phyloP scores from a whole-genome alignment of 805 yeast species.

The Tetrapisispora namnaoensis region DNA sequence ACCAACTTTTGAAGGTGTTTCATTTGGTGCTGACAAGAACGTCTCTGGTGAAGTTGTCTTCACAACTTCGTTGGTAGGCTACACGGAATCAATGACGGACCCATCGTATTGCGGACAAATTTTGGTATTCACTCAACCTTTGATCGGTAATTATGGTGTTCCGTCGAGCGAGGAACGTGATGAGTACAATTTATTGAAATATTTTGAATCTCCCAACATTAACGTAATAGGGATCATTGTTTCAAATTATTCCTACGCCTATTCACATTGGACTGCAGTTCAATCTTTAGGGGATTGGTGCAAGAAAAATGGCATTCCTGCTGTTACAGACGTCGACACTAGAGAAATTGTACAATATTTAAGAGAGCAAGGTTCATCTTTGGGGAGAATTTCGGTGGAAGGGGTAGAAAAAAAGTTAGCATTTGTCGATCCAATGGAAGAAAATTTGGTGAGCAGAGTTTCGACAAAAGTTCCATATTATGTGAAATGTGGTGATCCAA shows the following conservation, averaged over 20 bases:
- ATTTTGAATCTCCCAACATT: conserved; percentile 82
- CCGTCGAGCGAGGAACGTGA: conserved; percentile 79
- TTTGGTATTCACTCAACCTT: conserved; percentile 91
- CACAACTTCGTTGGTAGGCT: conserved; percentile 95
- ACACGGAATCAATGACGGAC: conserved; percentile 98
- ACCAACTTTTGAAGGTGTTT: conserved; percentile 84
- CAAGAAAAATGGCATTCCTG: conserved; percentile 90
- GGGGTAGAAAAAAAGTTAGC: conserved; percentile 31
- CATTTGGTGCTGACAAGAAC: conserved; percentile 91
- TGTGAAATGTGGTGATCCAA: conserved; percentile 52
- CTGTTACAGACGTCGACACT: conserved; percentile 95
- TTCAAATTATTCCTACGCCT: conserved; percentile 87
- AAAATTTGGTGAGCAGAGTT: conserved; percentile 86
- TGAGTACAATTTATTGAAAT: conserved; percentile 73
- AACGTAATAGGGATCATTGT: conserved; percentile 97
- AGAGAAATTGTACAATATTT: conserved; percentile 85
- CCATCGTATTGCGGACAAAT: conserved; percentile 97
- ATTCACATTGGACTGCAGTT: conserved; percentile 99
- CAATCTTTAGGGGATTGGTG: conserved; percentile 95
- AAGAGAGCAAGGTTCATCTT: conserved; percentile 92
- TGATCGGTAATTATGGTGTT: conserved; percentile 97
- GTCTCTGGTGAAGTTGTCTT: conserved; percentile 96
- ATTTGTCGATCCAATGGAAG: conserved; percentile 80
- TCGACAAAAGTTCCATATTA: conserved; percentile 94
- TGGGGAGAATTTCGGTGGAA: conserved; percentile 83